These are phyloP conservation scores for Chytriomyces sp. DNA, from an alignment of 192 early-diverging fungal species.

Conservation along the genomic window DNA sequence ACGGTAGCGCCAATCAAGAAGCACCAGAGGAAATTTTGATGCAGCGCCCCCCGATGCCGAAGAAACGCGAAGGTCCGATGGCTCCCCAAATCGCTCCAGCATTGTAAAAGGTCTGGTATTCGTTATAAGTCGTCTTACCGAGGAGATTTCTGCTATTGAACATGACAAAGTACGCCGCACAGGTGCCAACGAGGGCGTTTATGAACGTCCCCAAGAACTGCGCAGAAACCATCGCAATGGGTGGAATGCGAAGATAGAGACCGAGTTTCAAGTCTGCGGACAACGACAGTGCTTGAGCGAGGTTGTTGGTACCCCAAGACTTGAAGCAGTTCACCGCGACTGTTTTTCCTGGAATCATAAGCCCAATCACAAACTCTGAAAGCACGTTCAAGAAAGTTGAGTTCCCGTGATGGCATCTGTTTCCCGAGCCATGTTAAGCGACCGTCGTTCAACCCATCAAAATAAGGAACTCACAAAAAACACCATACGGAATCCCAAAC, in stretches of 20 bases:
- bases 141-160: slow-evolving; percentile 12
- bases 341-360: slow-evolving; percentile 75
- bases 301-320: slow-evolving; percentile 75
- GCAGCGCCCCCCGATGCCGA: slow-evolving; percentile 43
- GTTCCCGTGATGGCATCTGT: slow-evolving; percentile 76
- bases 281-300: slow-evolving; percentile 76
- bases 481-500: slow-evolving; percentile 59
- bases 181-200: slow-evolving; percentile 53
- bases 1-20: slow-evolving; percentile 37
- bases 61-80: slow-evolving; percentile 70
- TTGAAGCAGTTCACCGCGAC: slow-evolving; percentile 87
- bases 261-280: slow-evolving; percentile 76
- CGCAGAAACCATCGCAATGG: slow-evolving; percentile 55
- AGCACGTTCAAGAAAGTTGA: slow-evolving; percentile 81
- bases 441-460: no score
- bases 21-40: slow-evolving; percentile 32
- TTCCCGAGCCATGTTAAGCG: no score
- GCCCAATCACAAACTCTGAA: slow-evolving; percentile 83
- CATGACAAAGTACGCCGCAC: slow-evolving; percentile 32
- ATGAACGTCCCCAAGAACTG: slow-evolving; percentile 67
- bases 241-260: slow-evolving; percentile 74
- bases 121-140: slow-evolving; percentile 16
- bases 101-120: slow-evolving; percentile 60
- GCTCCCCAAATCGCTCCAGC: slow-evolving; percentile 74
- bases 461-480: no score